A percentile compares a stretch with the other conserved stretches of the same genome.
Conservation (phyloP, 176 grass and related monocot species). For the Zizania latifolia region DNA sequence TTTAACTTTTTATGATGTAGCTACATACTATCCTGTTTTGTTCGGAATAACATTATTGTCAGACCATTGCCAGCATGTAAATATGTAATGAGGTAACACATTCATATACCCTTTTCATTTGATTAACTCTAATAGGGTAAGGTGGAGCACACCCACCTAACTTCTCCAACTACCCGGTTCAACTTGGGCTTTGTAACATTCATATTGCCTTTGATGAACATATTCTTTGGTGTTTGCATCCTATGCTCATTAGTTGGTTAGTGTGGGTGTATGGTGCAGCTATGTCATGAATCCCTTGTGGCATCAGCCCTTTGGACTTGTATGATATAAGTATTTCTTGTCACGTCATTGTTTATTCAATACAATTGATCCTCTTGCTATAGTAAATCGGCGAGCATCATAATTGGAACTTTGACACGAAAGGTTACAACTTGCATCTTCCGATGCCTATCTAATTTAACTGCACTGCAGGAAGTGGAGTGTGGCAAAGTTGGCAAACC, state of each 20-base stretch:
- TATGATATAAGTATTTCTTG: background rate
- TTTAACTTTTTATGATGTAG: background rate
- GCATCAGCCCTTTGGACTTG: background rate
- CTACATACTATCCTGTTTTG: background rate
- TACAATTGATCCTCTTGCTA: background rate
- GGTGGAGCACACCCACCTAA: background rate
- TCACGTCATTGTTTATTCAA: background rate
- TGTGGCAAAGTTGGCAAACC: constrained; percentile 38
- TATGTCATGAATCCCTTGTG: background rate
- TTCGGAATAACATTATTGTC: constrained; percentile 2
- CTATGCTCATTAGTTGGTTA: background rate
- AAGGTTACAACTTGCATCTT: background rate
- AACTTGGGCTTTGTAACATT: background rate
- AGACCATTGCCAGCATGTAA: background rate
- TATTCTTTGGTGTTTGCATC: background rate
- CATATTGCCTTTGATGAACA: background rate
- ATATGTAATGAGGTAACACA: background rate
- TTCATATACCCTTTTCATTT: background rate
- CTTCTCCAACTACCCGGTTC: background rate
- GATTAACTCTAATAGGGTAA: background rate
- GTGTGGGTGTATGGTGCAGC: background rate
- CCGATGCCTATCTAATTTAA: background rate
- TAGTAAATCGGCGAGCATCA: background rate
- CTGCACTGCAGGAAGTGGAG: constrained; percentile 41
- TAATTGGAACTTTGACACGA: background rate